These are phyloP conservation scores for Chlorella sorokiniana DNA, from an alignment of 139 green algal species.

Conservation along the genomic window DNA sequence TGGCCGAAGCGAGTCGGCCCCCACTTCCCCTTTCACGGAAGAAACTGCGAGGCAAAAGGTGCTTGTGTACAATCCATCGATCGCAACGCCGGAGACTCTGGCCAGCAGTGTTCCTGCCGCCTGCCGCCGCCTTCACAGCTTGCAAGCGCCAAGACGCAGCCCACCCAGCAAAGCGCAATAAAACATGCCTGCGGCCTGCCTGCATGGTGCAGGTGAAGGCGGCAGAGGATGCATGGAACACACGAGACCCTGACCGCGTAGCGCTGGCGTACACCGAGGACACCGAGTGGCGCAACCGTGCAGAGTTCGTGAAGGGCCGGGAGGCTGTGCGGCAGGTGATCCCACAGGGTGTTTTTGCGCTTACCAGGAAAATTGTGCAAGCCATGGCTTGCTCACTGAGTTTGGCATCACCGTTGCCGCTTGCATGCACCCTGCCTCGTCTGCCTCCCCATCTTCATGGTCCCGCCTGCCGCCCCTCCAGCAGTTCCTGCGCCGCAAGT, in stretches of 20 bases:
- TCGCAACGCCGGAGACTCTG: background rate
- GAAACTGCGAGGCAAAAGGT: constrained; percentile 17
- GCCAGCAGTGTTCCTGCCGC: background rate
- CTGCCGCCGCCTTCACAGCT: background rate
- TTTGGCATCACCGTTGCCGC: background rate
- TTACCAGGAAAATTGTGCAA: background rate
- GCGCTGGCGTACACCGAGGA: constrained; percentile 62
- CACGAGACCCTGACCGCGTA: constrained; percentile 47
- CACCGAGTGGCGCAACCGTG: constrained; percentile 65
- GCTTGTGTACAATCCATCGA: background rate
- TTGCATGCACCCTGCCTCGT: background rate
- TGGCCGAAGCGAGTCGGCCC: background rate
- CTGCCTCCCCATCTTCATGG: background rate
- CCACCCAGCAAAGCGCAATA: too few species aligned
- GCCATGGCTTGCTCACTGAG: background rate
- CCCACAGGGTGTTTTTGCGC: background rate
- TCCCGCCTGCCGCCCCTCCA: background rate
- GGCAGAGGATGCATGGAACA: constrained; percentile 16
- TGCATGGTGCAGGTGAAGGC: background rate
- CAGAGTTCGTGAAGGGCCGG: constrained; percentile 60
- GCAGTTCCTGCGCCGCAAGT: constrained; percentile 65
- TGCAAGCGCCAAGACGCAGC: too few species aligned
- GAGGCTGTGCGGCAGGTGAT: constrained; percentile 40
- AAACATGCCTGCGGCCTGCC: background rate
- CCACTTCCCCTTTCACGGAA: constrained; percentile 16